phyloP scores from a whole-genome alignment of 345 rosid genomes.

The Raphanus sativus region DNA sequence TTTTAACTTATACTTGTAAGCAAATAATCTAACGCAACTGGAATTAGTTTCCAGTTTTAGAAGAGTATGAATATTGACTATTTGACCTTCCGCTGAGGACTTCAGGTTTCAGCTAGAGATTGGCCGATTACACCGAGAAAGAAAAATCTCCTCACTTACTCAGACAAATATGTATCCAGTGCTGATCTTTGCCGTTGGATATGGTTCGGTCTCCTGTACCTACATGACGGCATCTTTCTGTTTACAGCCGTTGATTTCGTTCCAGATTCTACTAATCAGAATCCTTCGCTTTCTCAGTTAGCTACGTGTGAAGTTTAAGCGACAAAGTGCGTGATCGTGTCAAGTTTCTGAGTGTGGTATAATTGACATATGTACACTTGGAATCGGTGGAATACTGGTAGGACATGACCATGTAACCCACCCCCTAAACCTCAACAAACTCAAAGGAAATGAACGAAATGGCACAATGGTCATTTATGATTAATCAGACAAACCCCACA shows the following conservation, averaged over 20 bases:
- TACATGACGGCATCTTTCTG: not conserved
- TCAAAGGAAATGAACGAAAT: not conserved
- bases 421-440: not conserved
- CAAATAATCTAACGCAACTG: not conserved
- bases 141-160: not conserved
- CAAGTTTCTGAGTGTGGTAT: conserved; percentile 6
- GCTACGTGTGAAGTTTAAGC: not conserved
- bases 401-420: conserved; percentile 11
- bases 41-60: not conserved
- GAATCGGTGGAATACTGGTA: not conserved
- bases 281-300: not conserved
- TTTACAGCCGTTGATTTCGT: conserved; percentile 11
- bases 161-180: conserved; percentile 7
- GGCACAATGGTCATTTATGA: not conserved
- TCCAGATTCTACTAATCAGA: not conserved
- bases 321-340: conserved; percentile 26
- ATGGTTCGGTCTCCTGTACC: conserved; percentile 12
- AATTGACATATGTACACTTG: conserved; percentile 23
- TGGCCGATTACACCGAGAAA: not conserved
- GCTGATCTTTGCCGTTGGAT: conserved; percentile 10
- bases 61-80: not conserved
- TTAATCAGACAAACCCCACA: conserved; percentile 31
- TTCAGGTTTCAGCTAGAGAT: not conserved
- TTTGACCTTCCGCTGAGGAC: conserved; percentile 7
- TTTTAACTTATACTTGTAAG: not conserved